Conservation (phyloP, 2,329 filamentous ascomycete species). For the Fusarium equiseti region DNA sequence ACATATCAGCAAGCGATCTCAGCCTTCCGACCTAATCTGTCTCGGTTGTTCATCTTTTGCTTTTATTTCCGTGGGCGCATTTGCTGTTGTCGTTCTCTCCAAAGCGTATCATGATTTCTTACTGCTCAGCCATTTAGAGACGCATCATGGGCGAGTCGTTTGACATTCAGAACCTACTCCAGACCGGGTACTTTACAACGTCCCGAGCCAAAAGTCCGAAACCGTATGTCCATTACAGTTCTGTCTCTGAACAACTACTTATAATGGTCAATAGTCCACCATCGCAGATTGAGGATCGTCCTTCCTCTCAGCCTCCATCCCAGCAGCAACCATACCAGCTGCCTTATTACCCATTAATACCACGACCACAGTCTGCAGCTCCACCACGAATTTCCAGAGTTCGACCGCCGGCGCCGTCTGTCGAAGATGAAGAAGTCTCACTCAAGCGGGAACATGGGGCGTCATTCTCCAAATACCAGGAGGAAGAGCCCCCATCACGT, state of each 20-base stretch:
- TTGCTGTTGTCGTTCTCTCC: constrained; percentile 20
- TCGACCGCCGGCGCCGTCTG: constrained; percentile 72
- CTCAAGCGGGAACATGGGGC: constrained; percentile 70
- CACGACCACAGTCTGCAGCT: constrained; percentile 32
- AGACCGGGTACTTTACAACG: constrained; percentile 64
- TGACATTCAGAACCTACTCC: constrained; percentile 61
- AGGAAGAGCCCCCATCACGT: constrained; percentile 69
- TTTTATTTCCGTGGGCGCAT: constrained; percentile 25
- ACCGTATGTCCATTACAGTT: constrained; percentile 41
- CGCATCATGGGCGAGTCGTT: constrained; percentile 58
- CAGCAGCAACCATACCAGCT: constrained; percentile 35
- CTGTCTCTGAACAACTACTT: constrained; percentile 14
- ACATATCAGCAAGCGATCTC: constrained; percentile 26
- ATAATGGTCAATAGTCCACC: constrained; percentile 35
- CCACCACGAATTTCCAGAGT: constrained; percentile 43
- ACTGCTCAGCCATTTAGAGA: constrained; percentile 33
- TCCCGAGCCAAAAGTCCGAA: constrained; percentile 55
- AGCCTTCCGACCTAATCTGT: constrained; percentile 3
- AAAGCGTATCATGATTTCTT: constrained; percentile 43
- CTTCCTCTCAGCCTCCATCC: constrained; percentile 34
- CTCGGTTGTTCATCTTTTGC: not conserved
- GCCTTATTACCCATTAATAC: constrained; percentile 33
- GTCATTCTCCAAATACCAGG: constrained; percentile 45
- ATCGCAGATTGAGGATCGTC: constrained; percentile 34
- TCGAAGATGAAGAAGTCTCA: constrained; percentile 76